Conservation (phyloP, 345 rosid genomes). For the Salix arbutifolia region DNA sequence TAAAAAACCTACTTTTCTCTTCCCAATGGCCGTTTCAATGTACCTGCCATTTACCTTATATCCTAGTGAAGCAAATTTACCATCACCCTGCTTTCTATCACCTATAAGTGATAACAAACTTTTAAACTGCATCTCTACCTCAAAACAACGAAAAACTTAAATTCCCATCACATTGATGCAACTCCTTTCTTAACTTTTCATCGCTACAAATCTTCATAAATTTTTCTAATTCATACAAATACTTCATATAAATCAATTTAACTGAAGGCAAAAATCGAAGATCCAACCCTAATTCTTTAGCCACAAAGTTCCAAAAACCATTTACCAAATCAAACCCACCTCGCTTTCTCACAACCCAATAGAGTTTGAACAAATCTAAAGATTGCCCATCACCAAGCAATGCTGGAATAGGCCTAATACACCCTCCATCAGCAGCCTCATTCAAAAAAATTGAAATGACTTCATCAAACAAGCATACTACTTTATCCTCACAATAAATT, state of each 20-base stretch:
- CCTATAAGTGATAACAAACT: slow-evolving; percentile 31
- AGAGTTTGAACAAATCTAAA: slow-evolving; percentile 62
- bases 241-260: slow-evolving; percentile 50
- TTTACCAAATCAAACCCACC: slow-evolving; percentile 56
- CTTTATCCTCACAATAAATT: slow-evolving; percentile 25
- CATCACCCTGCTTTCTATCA: slow-evolving; percentile 14
- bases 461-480: slow-evolving; percentile 50
- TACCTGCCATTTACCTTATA: slow-evolving; percentile 9
- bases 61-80: slow-evolving; percentile 19
- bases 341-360: slow-evolving; percentile 50
- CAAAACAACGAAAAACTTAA: slow-evolving; percentile 27
- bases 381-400: slow-evolving; percentile 44
- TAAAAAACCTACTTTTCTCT: slow-evolving; percentile 5
- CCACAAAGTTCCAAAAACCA: slow-evolving; percentile 54
- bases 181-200: slow-evolving; percentile 22
- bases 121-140: slow-evolving; percentile 45
- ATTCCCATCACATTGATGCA: slow-evolving; percentile 21
- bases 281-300: slow-evolving; percentile 47
- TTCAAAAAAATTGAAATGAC: slow-evolving; percentile 41
- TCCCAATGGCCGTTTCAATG: slow-evolving; percentile 6
- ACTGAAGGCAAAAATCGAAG: slow-evolving; percentile 30
- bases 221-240: slow-evolving; percentile 50
- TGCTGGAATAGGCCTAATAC: slow-evolving; percentile 44
- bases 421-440: slow-evolving; percentile 38
- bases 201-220: slow-evolving; percentile 33